A percentile compares a stretch with the other conserved stretches of the same genome.
These are phyloP conservation scores for Fusarium algeriense DNA, from an alignment of 2,329 filamentous ascomycete species.

Conservation along the genomic window DNA sequence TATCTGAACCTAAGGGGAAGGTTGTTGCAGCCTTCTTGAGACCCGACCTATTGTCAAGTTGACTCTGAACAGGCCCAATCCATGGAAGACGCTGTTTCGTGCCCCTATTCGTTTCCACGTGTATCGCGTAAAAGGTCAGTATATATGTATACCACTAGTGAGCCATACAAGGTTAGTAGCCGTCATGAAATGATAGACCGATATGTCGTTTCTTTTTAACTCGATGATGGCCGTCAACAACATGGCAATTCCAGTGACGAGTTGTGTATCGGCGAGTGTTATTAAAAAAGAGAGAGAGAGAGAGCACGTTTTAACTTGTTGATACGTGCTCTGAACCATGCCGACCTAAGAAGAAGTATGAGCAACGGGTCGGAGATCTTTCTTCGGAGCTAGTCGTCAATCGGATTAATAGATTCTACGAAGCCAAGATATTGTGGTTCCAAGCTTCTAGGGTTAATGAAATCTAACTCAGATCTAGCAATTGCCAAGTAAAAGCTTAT, in stretches of 20 bases:
- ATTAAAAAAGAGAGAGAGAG: background rate
- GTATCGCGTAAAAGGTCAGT: background rate
- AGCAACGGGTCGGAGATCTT: background rate
- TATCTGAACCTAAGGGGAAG: background rate
- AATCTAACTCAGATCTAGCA: background rate
- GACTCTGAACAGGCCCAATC: too few relatives aligned
- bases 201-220: background rate
- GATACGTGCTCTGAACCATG: background rate
- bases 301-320: background rate
- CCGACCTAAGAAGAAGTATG: background rate
- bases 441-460: background rate
- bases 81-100: too few relatives aligned
- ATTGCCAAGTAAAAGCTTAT: background rate
- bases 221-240: background rate
- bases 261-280: background rate
- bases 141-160: background rate
- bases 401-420: background rate
- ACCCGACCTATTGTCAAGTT: rapidly evolving
- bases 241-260: background rate
- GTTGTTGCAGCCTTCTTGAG: rapidly evolving
- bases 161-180: background rate
- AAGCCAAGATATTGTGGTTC: background rate
- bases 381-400: background rate
- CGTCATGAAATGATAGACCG: background rate
- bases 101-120: background rate